phyloP scores from a whole-genome alignment of 352 stramenopile species.

The Pythium sp. region DNA sequence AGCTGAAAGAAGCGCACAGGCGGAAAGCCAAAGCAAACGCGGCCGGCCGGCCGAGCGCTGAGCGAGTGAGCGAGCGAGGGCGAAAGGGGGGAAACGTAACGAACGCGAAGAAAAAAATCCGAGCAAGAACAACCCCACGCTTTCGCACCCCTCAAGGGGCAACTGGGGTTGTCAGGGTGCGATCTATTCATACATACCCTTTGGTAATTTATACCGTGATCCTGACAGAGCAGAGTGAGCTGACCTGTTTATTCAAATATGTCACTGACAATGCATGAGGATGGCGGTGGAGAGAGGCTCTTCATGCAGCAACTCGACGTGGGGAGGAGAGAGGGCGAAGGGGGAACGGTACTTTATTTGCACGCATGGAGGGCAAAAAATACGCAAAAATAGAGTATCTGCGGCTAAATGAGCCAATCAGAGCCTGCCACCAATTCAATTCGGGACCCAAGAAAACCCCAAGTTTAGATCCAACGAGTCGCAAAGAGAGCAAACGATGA shows the following conservation, averaged over 20 bases:
- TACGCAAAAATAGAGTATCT: slow-evolving; percentile 20
- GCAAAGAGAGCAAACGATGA: no score
- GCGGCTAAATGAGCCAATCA: slow-evolving; percentile 32
- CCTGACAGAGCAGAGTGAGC: background rate
- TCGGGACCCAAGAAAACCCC: background rate
- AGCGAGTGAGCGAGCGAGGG: background rate
- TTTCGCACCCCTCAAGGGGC: background rate
- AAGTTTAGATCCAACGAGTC: slow-evolving; percentile 4
- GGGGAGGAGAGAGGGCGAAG: slow-evolving; percentile 2
- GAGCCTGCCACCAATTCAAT: slow-evolving; percentile 35
- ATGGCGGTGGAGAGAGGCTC: background rate
- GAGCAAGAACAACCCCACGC: slow-evolving; percentile 21
- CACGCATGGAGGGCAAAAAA: background rate
- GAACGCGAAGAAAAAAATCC: slow-evolving; percentile 10
- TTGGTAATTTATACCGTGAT: background rate
- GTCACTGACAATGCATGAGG: background rate
- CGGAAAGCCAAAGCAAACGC: background rate
- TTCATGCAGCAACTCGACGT: slow-evolving; percentile 1
- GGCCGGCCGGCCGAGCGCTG: background rate
- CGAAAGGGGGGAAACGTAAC: slow-evolving; percentile 11
- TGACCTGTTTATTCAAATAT: background rate
- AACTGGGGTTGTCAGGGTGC: background rate
- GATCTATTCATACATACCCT: background rate
- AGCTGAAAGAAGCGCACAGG: background rate
- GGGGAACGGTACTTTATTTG: slow-evolving; percentile 11